Evolutionary conservation across 805 yeast genomes (phyloP), one percentile per base, ranked within the genome.

Genomic region (Cephaloascus albidus): DNA sequence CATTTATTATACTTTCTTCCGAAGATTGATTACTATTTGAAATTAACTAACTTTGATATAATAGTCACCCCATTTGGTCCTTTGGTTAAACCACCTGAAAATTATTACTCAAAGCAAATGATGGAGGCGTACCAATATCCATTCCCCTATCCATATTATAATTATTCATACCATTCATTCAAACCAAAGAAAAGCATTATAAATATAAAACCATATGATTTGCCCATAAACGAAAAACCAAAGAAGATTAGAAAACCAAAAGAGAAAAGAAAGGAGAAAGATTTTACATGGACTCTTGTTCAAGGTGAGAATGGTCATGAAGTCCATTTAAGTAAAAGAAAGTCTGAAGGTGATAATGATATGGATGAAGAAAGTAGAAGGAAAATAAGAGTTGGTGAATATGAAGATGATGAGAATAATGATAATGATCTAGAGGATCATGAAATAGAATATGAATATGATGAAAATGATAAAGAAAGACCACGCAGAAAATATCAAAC

Each of bases 71-170:
- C 61, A 3, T 60, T 58, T 40, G 72, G 71, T 1, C 56, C 61
- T 10, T 42, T 67, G 16, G 59, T 67, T 17, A 51, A 50, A 37
- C 72, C 72, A 2, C 72, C 72, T 1, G 51, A 51, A 20, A 65
- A 64, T 45, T 63, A 51, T 43, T 41, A 65, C 43, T 54, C 50
- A 28, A 56, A 56, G 37, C 51, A 56, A 18, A 55, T 67, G 61
- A 50, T 58, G 33, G 61, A 56, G 42, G 72, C 72, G 1, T 60
- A 64, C 38, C 66, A 62, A 40, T 67, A 61, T 43, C 70, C 72
- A 18, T 65, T 61, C 42, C 72, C 72, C 4, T 67, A 59, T 41
- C 71, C 72, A 28, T 67, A 65, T 42, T 67, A 66, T 49, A 66
- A 66, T 40, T 67, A 56, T 46, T 64, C 70, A 4, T 65, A 63